Base-by-base conservation (phyloP, 306 rosid species). In the Calophaca sinica region DNA sequence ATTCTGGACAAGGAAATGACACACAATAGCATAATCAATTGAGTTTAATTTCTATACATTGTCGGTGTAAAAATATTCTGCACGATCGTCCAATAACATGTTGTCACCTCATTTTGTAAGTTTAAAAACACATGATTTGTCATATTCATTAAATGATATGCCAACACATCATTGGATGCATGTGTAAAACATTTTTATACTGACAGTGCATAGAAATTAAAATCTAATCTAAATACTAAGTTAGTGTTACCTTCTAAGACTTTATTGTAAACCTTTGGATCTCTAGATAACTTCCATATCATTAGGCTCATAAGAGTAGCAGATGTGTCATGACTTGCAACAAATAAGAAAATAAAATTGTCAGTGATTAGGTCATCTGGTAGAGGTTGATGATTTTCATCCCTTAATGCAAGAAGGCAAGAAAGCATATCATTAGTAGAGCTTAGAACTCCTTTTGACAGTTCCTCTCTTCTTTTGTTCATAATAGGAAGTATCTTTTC, bases 211-310 rank as follows among this genome's bases (percentile, higher is more conserved):
- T 20, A 20, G 1, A 20, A 20, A 20, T 20, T 20, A 20, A 20
- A 20, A 0, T 20, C 26, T 20, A 20, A 20, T 20, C 26, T 20
- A 20, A 20, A 20, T 39, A 38, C 3, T 10, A 62, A 54, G 42
- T 68, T 61, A 15, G 36, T 45, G 3, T 7, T 72, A 84, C 91
- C 91, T 70, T 87, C 73, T 65, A 87, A 66, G 29, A 87, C 88
- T 70, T 82, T 84, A 3, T 65, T 73, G 84, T 82, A 74, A 82
- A 84, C 74, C 50, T 84, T 80, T 11, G 62, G 74, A 61, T 84
- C 85, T 74, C 59, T 70, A 10, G 91, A 82, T 53, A 87, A 61
- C 87, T 82, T 82, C 87, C 91, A 82, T 49, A 84, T 80, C 82
- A 82, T 77, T 55, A 84, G 51, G 73, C 80, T 84, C 76, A 82